A percentile compares a stretch with the other conserved stretches of the same genome.
Conservation (phyloP, 2,329 filamentous ascomycete genomes). For the Cryphonectria nitschkei region DNA sequence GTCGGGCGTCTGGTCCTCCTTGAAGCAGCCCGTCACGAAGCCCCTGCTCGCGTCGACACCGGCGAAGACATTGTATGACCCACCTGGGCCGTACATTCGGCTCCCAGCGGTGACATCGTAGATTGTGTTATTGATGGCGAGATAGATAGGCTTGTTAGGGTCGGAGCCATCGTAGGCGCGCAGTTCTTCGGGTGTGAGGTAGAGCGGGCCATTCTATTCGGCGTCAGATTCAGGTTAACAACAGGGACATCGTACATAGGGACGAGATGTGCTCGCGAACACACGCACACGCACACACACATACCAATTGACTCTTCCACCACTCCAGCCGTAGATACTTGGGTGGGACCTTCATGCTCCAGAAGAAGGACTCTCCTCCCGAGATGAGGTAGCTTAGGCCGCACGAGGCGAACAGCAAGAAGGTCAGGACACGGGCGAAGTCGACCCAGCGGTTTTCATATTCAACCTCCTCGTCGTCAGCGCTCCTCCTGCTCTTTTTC, state of each 20-base stretch:
- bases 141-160: slow-evolving; percentile 76
- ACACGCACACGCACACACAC: slow-evolving; percentile 33
- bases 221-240: slow-evolving; percentile 1
- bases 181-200: slow-evolving; percentile 77
- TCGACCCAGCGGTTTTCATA: slow-evolving; percentile 61
- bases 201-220: slow-evolving; percentile 58
- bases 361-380: slow-evolving; percentile 69
- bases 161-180: slow-evolving; percentile 77
- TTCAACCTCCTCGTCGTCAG: slow-evolving; percentile 71
- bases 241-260: too few relatives aligned
- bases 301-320: slow-evolving; percentile 65
- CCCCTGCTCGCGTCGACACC: slow-evolving; percentile 85
- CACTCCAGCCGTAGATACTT: slow-evolving; percentile 62
- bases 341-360: slow-evolving; percentile 65
- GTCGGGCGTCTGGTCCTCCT: slow-evolving; percentile 81
- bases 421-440: slow-evolving; percentile 69
- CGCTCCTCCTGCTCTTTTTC: slow-evolving; percentile 39
- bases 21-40: slow-evolving; percentile 92
- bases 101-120: slow-evolving; percentile 78
- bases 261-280: not conserved
- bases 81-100: slow-evolving; percentile 79
- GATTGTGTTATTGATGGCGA: slow-evolving; percentile 86
- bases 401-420: slow-evolving; percentile 67
- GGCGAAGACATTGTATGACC: slow-evolving; percentile 84
- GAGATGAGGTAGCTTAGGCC: slow-evolving; percentile 79